Percentiles rank a stretch among this genome's conserved stretches.
Evolutionary conservation across 1,284 basidiomycete genomes (phyloP).

Genomic region (Neotropicomus parvogracilis): DNA sequence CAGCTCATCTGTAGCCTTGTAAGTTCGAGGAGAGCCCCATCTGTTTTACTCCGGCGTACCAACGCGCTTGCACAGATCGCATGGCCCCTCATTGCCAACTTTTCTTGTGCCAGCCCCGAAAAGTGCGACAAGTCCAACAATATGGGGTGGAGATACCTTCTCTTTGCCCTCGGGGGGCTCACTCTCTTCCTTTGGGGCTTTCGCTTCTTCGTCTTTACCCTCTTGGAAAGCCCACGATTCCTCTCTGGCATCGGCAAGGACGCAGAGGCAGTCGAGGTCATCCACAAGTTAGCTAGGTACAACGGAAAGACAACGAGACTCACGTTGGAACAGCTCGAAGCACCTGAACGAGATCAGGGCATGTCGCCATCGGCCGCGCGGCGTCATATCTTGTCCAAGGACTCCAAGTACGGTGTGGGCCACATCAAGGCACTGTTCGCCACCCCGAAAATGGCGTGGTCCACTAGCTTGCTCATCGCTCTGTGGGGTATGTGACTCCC

Average conservation of each 20-base stretch:
- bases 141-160: slow-evolving; percentile 61
- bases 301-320: slow-evolving; percentile 46
- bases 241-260: slow-evolving; percentile 61
- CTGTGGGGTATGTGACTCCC: slow-evolving; percentile 46
- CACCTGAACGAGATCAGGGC: slow-evolving; percentile 10
- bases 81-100: slow-evolving; percentile 51
- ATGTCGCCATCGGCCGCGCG: not conserved
- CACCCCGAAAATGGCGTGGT: slow-evolving; percentile 54
- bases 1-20: slow-evolving; percentile 62
- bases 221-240: slow-evolving; percentile 62
- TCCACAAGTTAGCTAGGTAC: slow-evolving; percentile 57
- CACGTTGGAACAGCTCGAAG: slow-evolving; percentile 40
- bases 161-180: slow-evolving; percentile 42
- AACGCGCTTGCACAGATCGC: slow-evolving; percentile 33
- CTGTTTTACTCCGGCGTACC: not conserved
- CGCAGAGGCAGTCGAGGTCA: slow-evolving; percentile 56
- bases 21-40: slow-evolving; percentile 25
- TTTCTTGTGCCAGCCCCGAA: slow-evolving; percentile 39
- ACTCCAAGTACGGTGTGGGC: slow-evolving; percentile 35
- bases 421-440: slow-evolving; percentile 56
- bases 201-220: slow-evolving; percentile 58
- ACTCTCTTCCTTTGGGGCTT: slow-evolving; percentile 53
- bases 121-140: slow-evolving; percentile 41
- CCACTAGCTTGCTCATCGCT: slow-evolving; percentile 52
- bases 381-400: slow-evolving; percentile 34